Base-by-base conservation (phyloP, 2,329 filamentous ascomycete genomes). In the Nothophoma quercina region DNA sequence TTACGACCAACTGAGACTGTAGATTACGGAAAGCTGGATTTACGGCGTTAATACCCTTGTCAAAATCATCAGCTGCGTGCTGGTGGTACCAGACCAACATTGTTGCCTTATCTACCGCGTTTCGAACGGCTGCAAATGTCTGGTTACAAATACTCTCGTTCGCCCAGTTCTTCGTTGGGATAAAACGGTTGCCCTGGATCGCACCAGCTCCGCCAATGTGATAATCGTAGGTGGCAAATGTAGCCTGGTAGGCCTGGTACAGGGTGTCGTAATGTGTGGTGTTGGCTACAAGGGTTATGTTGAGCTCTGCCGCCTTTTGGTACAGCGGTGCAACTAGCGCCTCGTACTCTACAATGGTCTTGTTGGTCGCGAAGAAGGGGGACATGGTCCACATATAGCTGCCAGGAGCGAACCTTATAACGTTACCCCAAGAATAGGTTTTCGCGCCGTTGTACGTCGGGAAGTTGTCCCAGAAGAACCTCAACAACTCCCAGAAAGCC, bases 81-180 rank as follows among this genome's bases (percentile, higher is more conserved):
- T 70, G 65, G 33, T 71, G 64, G 52, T 70, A 71, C 7, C 64
- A 55, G 15, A 55, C 58, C 7, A 67, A 32, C 29, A 63, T 44
- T 30, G 62, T 41, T 1, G 62, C 58, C 5, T 56, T 62, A 15
- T 72, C 67, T 2, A 70, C 64, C 6, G 48, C 54, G 19, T 64
- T 43, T 22, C 50, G 55, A 1, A 72, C 16, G 1, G 64, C 62
- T 51, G 65, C 54, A 39, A 74, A 62, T 2, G 68, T 65, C 40
- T 58, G 56, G 56, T 55, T 64, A 51, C 53, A 63, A 54, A 57
- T 69, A 4, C 66, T 56, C 0, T 65, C 51, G 12, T 69, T 59
- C 0, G 60, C 58, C 40, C 75, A 71, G 38, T 71, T 69, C 9
- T 64, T 54, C 1, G 62, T 58, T 4, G 75, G 74, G 0, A 78